Evolutionary conservation across 2,329 filamentous ascomycete genomes (phyloP).

Genomic region (Epicoccum nigrum): DNA sequence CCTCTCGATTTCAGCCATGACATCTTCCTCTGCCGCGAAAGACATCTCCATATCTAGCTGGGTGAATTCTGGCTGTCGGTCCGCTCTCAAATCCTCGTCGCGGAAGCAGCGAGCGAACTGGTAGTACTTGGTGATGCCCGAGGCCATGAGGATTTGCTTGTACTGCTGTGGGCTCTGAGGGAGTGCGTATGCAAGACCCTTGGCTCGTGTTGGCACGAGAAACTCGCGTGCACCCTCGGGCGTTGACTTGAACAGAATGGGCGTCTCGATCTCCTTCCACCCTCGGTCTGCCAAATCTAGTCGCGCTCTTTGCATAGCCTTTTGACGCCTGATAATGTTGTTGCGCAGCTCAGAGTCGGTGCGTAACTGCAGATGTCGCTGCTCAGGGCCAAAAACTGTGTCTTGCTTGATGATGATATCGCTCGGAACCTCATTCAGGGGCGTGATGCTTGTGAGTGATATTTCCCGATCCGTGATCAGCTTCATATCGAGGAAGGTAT

Average conservation of each 20-base stretch:
- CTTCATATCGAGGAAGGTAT: slow-evolving; percentile 38
- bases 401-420: slow-evolving; percentile 78
- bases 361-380: slow-evolving; percentile 84
- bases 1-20: slow-evolving; percentile 66
- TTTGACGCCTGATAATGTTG: slow-evolving; percentile 73
- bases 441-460: slow-evolving; percentile 65
- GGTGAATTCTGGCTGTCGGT: slow-evolving; percentile 95
- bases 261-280: slow-evolving; percentile 87
- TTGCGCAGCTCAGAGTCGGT: slow-evolving; percentile 71
- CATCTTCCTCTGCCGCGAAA: slow-evolving; percentile 74
- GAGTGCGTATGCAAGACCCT: slow-evolving; percentile 82
- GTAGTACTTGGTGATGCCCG: slow-evolving; percentile 81
- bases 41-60: slow-evolving; percentile 96
- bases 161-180: slow-evolving; percentile 98
- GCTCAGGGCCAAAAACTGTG: slow-evolving; percentile 73
- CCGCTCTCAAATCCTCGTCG: slow-evolving; percentile 90
- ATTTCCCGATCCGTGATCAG: slow-evolving; percentile 61
- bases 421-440: slow-evolving; percentile 74
- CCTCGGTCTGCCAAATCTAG: slow-evolving; percentile 59
- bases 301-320: slow-evolving; percentile 61
- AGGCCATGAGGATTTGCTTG: slow-evolving; percentile 96
- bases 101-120: slow-evolving; percentile 95
- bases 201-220: slow-evolving; percentile 81
- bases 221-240: slow-evolving; percentile 96
- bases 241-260: slow-evolving; percentile 94